Conservation (phyloP, 2,329 filamentous ascomycete genomes). For the Nectriaceae sp. region DNA sequence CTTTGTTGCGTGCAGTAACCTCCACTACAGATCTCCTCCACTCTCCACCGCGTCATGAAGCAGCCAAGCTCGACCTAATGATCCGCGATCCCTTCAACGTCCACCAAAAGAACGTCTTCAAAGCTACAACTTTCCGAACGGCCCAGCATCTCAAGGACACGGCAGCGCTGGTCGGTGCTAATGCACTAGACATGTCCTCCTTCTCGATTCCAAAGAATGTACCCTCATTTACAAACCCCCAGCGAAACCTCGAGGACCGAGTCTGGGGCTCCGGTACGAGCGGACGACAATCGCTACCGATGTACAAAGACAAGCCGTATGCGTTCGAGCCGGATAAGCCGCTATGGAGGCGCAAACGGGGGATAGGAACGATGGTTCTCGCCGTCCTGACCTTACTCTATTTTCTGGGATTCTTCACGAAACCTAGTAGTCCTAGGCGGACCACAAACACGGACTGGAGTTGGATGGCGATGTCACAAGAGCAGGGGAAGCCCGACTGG, state of each 20-base stretch:
- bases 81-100: constrained; percentile 49
- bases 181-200: constrained; percentile 56
- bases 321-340: constrained; percentile 60
- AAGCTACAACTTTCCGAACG: constrained; percentile 48
- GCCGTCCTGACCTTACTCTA: constrained; percentile 65
- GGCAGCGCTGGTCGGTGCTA: constrained; percentile 50
- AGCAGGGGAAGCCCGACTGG: constrained; percentile 66
- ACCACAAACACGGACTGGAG: constrained; percentile 50
- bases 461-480: constrained; percentile 57
- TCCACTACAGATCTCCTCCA: not conserved
- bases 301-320: constrained; percentile 99
- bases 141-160: constrained; percentile 46
- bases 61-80: constrained; percentile 33
- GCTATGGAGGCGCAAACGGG: constrained; percentile 65
- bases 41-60: constrained; percentile 28
- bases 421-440: constrained; percentile 39
- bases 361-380: constrained; percentile 53
- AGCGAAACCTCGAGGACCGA: constrained; percentile 65
- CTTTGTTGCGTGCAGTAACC: not conserved
- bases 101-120: constrained; percentile 48
- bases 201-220: constrained; percentile 70
- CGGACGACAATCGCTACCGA: constrained; percentile 61
- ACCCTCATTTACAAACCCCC: constrained; percentile 67
- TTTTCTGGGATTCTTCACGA: constrained; percentile 65
- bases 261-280: constrained; percentile 58